Evolutionary conservation across 1,139 yeast species (phyloP).

Genomic region (Kodamaea sp.): DNA sequence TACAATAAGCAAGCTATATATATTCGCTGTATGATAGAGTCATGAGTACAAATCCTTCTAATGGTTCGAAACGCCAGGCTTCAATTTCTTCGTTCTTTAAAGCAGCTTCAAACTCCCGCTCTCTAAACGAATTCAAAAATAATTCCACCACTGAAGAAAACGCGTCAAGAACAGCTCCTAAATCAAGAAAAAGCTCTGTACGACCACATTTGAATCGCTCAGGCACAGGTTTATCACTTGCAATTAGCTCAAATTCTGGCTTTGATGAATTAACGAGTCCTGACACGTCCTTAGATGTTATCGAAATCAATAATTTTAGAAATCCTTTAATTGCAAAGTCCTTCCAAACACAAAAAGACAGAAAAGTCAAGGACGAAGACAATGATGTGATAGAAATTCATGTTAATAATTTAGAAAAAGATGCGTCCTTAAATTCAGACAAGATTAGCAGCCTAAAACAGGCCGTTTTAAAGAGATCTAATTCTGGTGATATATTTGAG

Average conservation of each 20-base stretch:
- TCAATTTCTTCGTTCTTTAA: too few relatives aligned
- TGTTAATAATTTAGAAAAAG: background rate
- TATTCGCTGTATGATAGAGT: too few relatives aligned
- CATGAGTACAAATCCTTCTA: too few relatives aligned
- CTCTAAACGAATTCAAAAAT: too few relatives aligned
- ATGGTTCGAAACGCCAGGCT: too few relatives aligned
- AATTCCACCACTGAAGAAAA: too few relatives aligned
- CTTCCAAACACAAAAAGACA: constrained; percentile 2
- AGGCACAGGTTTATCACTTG: constrained; percentile 3
- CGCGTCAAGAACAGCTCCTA: too few relatives aligned
- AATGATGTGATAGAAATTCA: background rate
- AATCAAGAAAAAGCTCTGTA: too few relatives aligned
- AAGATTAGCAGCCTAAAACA: background rate
- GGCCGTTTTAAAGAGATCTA: constrained; percentile 5
- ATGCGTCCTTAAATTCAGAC: background rate
- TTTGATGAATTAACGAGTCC: constrained; percentile 16
- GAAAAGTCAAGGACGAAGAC: background rate
- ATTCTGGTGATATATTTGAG: constrained; percentile 2
- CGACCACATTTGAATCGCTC: too few relatives aligned
- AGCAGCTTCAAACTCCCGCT: too few relatives aligned
- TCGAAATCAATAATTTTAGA: constrained; percentile 15
- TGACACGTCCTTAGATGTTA: constrained; percentile 15
- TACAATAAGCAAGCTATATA: too few relatives aligned
- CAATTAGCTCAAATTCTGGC: constrained; percentile 10
- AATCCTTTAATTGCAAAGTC: constrained; percentile 12